Base-by-base conservation (phyloP, 331 rosid species). In the Quercus lobata region DNA sequence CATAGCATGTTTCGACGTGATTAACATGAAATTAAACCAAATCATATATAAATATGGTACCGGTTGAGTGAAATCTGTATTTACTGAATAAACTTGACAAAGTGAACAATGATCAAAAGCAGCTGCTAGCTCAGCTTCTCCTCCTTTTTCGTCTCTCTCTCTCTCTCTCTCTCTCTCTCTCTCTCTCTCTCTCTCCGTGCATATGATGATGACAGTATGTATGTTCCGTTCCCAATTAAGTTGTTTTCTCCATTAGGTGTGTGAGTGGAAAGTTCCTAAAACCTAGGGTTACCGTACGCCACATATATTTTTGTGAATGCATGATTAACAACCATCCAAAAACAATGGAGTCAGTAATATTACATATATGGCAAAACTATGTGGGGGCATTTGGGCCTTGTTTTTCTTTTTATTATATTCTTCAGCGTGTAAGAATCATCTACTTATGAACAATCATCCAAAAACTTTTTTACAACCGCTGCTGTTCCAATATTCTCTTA, bases 261-360 rank as follows among this genome's bases (percentile, higher is more conserved):
- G 68, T 60, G 68, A 60, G 68, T 60, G 71, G 71, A 66, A 66
- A 52, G 71, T 66, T 66, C 71, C 71, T 66, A 34, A 30, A 34
- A 17, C 71, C 19, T 5, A 63, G 16, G 18, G 35, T 8, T 2
- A 1, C 25, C 71, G 49, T 30, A 18, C 52, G n/a, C 71, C 4
- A 4, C 52, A 66, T 66, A 1, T 66, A 3, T 32, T 7, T 66
- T 66, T 1, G 15, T 32, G 49, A 66, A 25, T 18, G 17, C 12
- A 65, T 65, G 35, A 63, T 27, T 17, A 19, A 66, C 27, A 32
- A 32, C 6, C 1, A 66, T 32, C 71, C 71, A 32, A 66, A 30
- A 32, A 18, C 1, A 32, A 9, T 27, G 16, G 32, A 25, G 68
- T 24, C 6, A 16, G 12, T 63, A 30, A 15, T 30, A 7, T 11